Evolutionary conservation across 371 early-diverging fungal species (phyloP).

Genomic region (Syncephalastrum sp.): DNA sequence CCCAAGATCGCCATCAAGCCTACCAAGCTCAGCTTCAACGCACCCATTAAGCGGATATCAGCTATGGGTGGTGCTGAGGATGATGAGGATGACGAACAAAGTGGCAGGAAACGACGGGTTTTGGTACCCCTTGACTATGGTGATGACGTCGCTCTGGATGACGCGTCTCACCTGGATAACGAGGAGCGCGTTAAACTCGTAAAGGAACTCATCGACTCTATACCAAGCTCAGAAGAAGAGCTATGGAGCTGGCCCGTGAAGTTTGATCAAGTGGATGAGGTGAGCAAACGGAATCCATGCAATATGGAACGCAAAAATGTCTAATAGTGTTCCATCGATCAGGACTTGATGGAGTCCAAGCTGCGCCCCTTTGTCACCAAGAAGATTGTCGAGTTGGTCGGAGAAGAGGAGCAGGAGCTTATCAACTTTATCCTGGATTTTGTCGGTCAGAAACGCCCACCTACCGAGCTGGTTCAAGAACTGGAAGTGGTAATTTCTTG

Average conservation of each 20-base stretch:
- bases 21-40: slow-evolving; percentile 49
- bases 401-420: slow-evolving; percentile 72
- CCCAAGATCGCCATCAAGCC: slow-evolving; percentile 40
- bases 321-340: neutral
- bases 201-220: slow-evolving; percentile 65
- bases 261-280: slow-evolving; percentile 78
- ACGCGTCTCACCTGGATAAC: slow-evolving; percentile 16
- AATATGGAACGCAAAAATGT: neutral
- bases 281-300: slow-evolving; percentile 18
- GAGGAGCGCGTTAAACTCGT: slow-evolving; percentile 63
- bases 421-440: slow-evolving; percentile 69
- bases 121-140: slow-evolving; percentile 62
- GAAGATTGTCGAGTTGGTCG: slow-evolving; percentile 75
- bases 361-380: slow-evolving; percentile 74
- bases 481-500: slow-evolving; percentile 59
- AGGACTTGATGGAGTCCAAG: slow-evolving; percentile 60
- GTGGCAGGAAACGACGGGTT: slow-evolving; percentile 54
- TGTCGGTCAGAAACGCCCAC: slow-evolving; percentile 50
- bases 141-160: slow-evolving; percentile 38
- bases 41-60: slow-evolving; percentile 42
- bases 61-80: slow-evolving; percentile 50
- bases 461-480: slow-evolving; percentile 63
- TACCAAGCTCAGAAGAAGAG: slow-evolving; percentile 79
- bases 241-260: slow-evolving; percentile 75
- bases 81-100: slow-evolving; percentile 59